Evolutionary conservation across 139 green algal genomes (phyloP), one percentile per base, ranked within the genome.

Genomic region (Astrephomene gubernaculifera): DNA sequence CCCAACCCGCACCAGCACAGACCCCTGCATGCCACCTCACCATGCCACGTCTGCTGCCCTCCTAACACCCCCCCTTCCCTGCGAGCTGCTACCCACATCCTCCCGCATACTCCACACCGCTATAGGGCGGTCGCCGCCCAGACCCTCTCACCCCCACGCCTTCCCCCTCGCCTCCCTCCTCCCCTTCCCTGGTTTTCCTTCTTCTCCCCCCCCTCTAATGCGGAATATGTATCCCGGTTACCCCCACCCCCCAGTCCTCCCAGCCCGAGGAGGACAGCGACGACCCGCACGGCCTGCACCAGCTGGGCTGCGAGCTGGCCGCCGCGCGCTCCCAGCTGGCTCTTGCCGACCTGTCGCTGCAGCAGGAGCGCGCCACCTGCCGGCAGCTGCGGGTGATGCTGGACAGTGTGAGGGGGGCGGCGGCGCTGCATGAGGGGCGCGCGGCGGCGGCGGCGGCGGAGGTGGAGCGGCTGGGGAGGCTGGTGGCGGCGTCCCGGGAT

Each of bases 381-480:
- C 61, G 33, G 45, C 79, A 85, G 79, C 63, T 85, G 79, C 63
- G 79, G 44, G 79, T 85, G 64, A 85, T 75, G 79, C 63, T 85
- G 63, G 76, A 61, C 1, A 73, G 76, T n/a, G 43, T n/a, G 35
- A 49, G 61, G 41, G 76, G 33, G 9, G 63, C 61, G 22, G 60
- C 73, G 60, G 76, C 33, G 1, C 8, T 63, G 39, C 76, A 83
- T 41, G 31, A 12, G 60, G 41, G 29, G 7, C 35, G 76, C 17
- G 76, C 76, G 57, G 76, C 60, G 39, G 41, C 60, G 60, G 76
- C 76, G n/a, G 41, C 12, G 60, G 76, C 60, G n/a, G 76, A 83
- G 63, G 64, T 54, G 63, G 79, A 85, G 64, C 64, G 79, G 33
- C 63, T 85, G 22, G 53, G 12, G 24, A 64, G 64, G 43, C 79